These are phyloP conservation scores for Sphagnum tenellum DNA, from an alignment of 225 moss, liverwort and hornwort species.

Conservation along the genomic window DNA sequence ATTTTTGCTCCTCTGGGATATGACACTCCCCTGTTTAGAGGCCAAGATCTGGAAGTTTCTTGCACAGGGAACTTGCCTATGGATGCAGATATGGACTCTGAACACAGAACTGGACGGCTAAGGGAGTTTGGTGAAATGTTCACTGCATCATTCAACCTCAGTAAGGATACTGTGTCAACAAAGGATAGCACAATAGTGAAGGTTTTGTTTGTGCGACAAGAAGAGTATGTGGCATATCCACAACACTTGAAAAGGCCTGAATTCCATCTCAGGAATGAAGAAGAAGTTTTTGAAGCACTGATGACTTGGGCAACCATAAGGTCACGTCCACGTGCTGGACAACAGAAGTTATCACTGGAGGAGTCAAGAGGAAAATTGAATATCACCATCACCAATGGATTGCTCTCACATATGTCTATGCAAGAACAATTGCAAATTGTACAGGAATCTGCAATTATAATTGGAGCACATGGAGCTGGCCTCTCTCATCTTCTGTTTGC, in stretches of 20 bases:
- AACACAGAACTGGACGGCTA: slow-evolving; percentile 46
- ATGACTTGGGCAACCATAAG: slow-evolving; percentile 38
- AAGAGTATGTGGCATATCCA: slow-evolving; percentile 87
- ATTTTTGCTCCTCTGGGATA: slow-evolving; percentile 92
- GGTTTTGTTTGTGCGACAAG: slow-evolving; percentile 80
- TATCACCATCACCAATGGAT: slow-evolving; percentile 56
- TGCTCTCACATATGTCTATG: slow-evolving; percentile 74
- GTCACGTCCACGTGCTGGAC: background rate
- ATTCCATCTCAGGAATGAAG: slow-evolving; percentile 76
- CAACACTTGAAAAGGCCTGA: slow-evolving; percentile 80
- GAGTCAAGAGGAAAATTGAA: background rate
- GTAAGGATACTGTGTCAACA: slow-evolving; percentile 1
- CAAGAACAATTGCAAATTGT: slow-evolving; percentile 63
- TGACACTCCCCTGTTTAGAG: slow-evolving; percentile 77
- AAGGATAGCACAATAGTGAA: slow-evolving; percentile 17
- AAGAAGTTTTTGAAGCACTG: slow-evolving; percentile 52
- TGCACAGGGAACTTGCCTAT: slow-evolving; percentile 38
- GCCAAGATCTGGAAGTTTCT: slow-evolving; percentile 27
- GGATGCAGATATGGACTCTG: slow-evolving; percentile 17
- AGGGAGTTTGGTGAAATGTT: slow-evolving; percentile 93
- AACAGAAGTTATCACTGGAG: slow-evolving; percentile 4
- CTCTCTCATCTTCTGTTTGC: slow-evolving; percentile 82
- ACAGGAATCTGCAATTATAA: slow-evolving; percentile 57
- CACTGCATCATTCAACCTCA: slow-evolving; percentile 38
- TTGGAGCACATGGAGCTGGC: slow-evolving; percentile 95